Percentiles rank a stretch among this genome's conserved stretches.
These are phyloP conservation scores for Biscogniauxia sp. DNA, from an alignment of 2,329 filamentous ascomycete genomes.

Conservation along the genomic window DNA sequence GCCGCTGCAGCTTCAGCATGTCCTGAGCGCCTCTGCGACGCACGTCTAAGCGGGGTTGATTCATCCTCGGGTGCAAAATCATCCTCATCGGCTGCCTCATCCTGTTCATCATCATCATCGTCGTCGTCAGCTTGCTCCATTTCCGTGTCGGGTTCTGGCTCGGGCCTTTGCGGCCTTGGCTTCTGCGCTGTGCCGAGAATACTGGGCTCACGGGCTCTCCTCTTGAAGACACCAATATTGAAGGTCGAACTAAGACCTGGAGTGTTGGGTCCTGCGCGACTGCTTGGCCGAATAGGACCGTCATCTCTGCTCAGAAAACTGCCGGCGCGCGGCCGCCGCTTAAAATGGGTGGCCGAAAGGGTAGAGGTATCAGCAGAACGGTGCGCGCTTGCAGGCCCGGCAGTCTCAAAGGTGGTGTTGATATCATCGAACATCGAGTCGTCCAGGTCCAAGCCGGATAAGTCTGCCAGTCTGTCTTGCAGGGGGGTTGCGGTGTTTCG, in stretches of 20 bases:
- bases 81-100: slow-evolving; percentile 41
- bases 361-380: slow-evolving; percentile 33
- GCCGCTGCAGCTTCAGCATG: slow-evolving; percentile 23
- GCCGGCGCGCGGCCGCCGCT: slow-evolving; percentile 32
- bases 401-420: slow-evolving; percentile 31
- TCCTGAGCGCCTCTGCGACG: slow-evolving; percentile 37
- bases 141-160: slow-evolving; percentile 29
- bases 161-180: slow-evolving; percentile 29
- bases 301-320: slow-evolving; percentile 34
- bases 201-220: slow-evolving; percentile 58
- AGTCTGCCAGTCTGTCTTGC: slow-evolving; percentile 25
- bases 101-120: slow-evolving; percentile 28
- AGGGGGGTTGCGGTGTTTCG: slow-evolving; percentile 26
- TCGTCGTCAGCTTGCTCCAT: slow-evolving; percentile 40
- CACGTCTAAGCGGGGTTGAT: slow-evolving; percentile 61
- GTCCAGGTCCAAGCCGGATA: slow-evolving; percentile 33
- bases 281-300: slow-evolving; percentile 33
- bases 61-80: slow-evolving; percentile 63
- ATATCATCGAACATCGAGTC: slow-evolving; percentile 34
- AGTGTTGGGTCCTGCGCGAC: slow-evolving; percentile 32
- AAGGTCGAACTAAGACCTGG: slow-evolving; percentile 36
- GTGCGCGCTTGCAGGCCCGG: slow-evolving; percentile 28
- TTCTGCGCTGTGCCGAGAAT: slow-evolving; percentile 56
- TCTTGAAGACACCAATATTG: slow-evolving; percentile 57
- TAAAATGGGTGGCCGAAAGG: slow-evolving; percentile 30